Percentiles rank a stretch among this genome's conserved stretches.
Conservation (phyloP, 331 rosid species). For the Malus hybrid region DNA sequence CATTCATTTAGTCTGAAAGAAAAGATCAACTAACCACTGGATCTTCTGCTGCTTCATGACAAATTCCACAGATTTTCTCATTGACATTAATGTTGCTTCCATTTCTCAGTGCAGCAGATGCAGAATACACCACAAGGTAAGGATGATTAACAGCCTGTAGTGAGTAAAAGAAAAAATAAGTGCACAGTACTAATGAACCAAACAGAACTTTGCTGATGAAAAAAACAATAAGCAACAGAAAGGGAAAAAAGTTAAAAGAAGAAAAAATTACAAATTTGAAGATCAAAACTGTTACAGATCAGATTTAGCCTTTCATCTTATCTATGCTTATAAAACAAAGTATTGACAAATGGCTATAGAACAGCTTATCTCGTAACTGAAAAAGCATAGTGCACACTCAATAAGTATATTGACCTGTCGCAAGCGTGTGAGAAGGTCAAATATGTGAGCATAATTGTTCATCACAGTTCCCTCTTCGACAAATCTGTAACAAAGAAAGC, state of each 20-base stretch:
- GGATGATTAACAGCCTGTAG: slow-evolving; percentile 91
- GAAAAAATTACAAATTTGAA: too few relatives aligned
- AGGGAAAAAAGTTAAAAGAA: not conserved
- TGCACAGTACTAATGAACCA: not conserved
- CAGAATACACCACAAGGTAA: slow-evolving; percentile 84
- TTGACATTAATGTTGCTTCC: slow-evolving; percentile 22
- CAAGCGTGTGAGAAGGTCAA: slow-evolving; percentile 86
- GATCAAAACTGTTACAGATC: not conserved
- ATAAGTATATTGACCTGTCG: slow-evolving; percentile 58
- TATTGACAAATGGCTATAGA: not conserved
- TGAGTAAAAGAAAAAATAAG: not conserved
- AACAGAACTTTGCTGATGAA: not conserved
- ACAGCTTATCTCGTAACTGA: not conserved
- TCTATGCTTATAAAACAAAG: not conserved
- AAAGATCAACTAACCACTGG: slow-evolving; percentile 47
- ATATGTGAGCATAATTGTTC: slow-evolving; percentile 86
- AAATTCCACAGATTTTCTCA: slow-evolving; percentile 63
- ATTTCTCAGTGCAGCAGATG: slow-evolving; percentile 39
- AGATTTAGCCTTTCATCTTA: not conserved
- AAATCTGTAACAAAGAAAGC: slow-evolving; percentile 40
- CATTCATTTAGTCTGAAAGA: not conserved
- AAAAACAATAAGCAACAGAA: not conserved
- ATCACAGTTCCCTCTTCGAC: slow-evolving; percentile 53
- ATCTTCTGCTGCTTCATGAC: slow-evolving; percentile 74
- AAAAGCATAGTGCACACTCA: not conserved